phyloP scores from a whole-genome alignment of 768 basidiomycete species.

The Phylloporus sp. region DNA sequence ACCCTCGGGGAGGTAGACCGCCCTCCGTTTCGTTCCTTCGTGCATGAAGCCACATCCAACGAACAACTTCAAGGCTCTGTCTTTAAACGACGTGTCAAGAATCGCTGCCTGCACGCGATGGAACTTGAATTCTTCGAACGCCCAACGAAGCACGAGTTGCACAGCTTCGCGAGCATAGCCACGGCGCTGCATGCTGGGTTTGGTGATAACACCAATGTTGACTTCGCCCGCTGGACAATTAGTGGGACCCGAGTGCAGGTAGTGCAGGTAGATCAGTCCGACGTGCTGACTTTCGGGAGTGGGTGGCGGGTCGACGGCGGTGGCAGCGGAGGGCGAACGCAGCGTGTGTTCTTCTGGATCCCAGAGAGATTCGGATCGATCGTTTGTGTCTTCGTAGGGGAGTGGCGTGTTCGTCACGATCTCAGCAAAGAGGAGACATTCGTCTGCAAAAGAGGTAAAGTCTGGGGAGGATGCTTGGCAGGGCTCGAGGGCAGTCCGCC shows the following conservation, averaged over 20 bases:
- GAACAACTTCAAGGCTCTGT: constrained; percentile 44
- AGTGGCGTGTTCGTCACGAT: constrained; percentile 3
- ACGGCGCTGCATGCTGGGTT: constrained; percentile 30
- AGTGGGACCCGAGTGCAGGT: constrained; percentile 21
- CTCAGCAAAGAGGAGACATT: constrained; percentile 27
- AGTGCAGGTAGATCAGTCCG: constrained; percentile 29
- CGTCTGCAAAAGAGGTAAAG: constrained; percentile 23
- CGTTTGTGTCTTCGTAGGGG: background rate
- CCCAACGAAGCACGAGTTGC: constrained; percentile 39
- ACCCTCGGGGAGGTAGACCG: constrained; percentile 40
- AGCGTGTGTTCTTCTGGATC: background rate
- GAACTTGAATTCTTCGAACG: constrained; percentile 37
- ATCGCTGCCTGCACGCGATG: constrained; percentile 38
- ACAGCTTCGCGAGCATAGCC: constrained; percentile 48
- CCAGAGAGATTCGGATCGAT: background rate
- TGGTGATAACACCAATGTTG: constrained; percentile 52
- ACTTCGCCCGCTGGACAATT: constrained; percentile 37
- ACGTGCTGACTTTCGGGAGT: background rate
- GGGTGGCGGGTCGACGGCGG: no score
- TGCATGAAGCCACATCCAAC: constrained; percentile 48
- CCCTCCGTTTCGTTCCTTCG: constrained; percentile 58
- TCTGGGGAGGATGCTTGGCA: constrained; percentile 21
- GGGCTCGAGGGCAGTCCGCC: constrained; percentile 24
- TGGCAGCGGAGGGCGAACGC: background rate
- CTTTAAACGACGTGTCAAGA: constrained; percentile 40